Evolutionary conservation across 495 filamentous ascomycete species (phyloP), one percentile per base, ranked within the genome.

Genomic region (Penicillium riverlandense): DNA sequence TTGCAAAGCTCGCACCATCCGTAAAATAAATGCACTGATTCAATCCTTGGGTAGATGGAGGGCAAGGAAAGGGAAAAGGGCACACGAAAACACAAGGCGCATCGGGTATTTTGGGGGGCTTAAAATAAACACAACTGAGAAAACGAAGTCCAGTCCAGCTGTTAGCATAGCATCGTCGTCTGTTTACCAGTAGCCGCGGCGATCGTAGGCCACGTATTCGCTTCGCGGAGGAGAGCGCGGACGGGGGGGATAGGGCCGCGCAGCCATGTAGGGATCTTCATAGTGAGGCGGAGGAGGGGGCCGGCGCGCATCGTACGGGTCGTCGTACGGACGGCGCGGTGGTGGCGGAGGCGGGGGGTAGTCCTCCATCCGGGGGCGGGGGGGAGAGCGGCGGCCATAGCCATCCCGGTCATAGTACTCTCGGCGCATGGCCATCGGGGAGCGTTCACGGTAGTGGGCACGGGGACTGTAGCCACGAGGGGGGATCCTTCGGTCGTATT

Each of bases 391-490:
- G 37, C 86, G 79, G 45, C 65, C 76, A 63, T 90, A 90, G 35
- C 85, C 77, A 52, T 80, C 77, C 43, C 83, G 79, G 37, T 84
- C 79, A 55, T 96, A 90, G 61, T 95, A 90, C 54, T 94, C 91
- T 44, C 86, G 81, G 40, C 87, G 84, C 34, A 84, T 70, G 31
- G 85, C 84, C 14, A 74, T 74, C 9, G 80, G 77, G 43, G 85
- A 86, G 43, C 90, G 78, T 56, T 92, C 88, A 61, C 90, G 89
- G 65, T 94, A 95, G 47, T 84, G 87, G 44, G 85, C 84, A 46
- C 84, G 79, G 30, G 87, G 87, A 61, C 84, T 90, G 59, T 91
- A 94, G 52, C 80, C 84, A 49, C 87, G 84, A 37, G 85, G 84
- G n/a, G 85, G 82, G 27, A 80, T 80, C 60, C 90, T 84, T 45